Conservation (phyloP, 768 basidiomycete genomes). For the Russula virescens region DNA sequence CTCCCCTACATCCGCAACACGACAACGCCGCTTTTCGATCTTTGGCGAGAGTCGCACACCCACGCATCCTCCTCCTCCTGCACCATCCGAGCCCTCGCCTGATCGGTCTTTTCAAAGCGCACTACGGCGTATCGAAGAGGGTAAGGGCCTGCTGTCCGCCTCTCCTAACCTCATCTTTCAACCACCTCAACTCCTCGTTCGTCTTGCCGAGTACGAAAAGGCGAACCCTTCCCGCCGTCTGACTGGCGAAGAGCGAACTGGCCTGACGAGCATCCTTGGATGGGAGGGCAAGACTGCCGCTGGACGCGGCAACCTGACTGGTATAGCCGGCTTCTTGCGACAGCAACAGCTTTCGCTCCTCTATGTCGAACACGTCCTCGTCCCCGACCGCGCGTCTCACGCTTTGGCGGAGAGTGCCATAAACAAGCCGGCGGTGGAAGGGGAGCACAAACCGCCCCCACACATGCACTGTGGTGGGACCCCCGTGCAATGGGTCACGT, state of each 20-base stretch:
- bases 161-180: constrained; percentile 45
- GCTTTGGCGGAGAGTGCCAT: neutral
- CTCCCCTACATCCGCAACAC: constrained; percentile 13
- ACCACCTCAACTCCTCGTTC: constrained; percentile 44
- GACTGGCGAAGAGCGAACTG: constrained; percentile 52
- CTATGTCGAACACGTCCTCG: constrained; percentile 38
- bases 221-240: constrained; percentile 36
- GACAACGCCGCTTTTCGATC: constrained; percentile 22
- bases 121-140: constrained; percentile 39
- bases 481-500: constrained; percentile 44
- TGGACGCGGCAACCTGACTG: constrained; percentile 40
- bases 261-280: constrained; percentile 49
- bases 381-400: constrained; percentile 2
- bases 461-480: constrained; percentile 41
- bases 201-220: constrained; percentile 48
- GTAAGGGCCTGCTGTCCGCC: constrained; percentile 43
- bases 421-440: constrained; percentile 15
- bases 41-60: constrained; percentile 18
- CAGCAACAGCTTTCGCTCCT: constrained; percentile 54
- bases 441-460: constrained; percentile 16
- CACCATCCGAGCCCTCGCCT: neutral
- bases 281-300: constrained; percentile 47
- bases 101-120: constrained; percentile 36
- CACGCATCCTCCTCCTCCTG: neutral
- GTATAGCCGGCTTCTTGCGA: constrained; percentile 46